Percentiles rank a stretch among this genome's conserved stretches.
Conservation (phyloP, 805 yeast species). For the Candida xyloterini region DNA sequence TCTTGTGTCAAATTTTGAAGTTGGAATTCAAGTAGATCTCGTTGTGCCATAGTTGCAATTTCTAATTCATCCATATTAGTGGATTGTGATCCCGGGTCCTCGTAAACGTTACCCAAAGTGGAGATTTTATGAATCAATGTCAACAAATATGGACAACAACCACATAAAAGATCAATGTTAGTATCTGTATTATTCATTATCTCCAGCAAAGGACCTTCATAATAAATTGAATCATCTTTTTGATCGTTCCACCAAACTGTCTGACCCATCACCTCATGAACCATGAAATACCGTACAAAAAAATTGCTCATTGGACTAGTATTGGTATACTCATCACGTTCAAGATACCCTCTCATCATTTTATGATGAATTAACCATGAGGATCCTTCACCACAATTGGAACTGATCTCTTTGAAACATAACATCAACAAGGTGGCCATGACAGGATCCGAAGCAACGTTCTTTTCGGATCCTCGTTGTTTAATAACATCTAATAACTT, state of each 20-base stretch:
- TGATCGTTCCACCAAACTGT: slow-evolving; percentile 36
- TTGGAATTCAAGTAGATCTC: slow-evolving; percentile 28
- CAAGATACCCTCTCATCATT: slow-evolving; percentile 27
- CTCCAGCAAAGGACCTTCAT: slow-evolving; percentile 32
- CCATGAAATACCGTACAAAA: slow-evolving; percentile 37
- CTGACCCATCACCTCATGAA: slow-evolving; percentile 44
- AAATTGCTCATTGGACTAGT: slow-evolving; percentile 34
- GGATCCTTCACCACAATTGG: slow-evolving; percentile 36
- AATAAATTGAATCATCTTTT: slow-evolving; percentile 4
- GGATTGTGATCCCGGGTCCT: slow-evolving; percentile 31
- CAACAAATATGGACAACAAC: slow-evolving; percentile 39
- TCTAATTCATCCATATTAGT: slow-evolving; percentile 16
- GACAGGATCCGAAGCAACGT: slow-evolving; percentile 39
- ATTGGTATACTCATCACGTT: slow-evolving; percentile 18
- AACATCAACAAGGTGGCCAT: slow-evolving; percentile 39
- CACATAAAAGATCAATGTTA: slow-evolving; percentile 38
- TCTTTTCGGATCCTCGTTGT: slow-evolving; percentile 22
- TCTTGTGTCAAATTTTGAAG: slow-evolving; percentile 26
- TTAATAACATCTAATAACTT: slow-evolving; percentile 33
- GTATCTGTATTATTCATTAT: slow-evolving; percentile 34
- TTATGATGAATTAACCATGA: slow-evolving; percentile 39
- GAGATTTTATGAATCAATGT: slow-evolving; percentile 37
- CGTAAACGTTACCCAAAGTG: slow-evolving; percentile 36
- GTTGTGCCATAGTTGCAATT: slow-evolving; percentile 26
- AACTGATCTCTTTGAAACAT: slow-evolving; percentile 41